These are phyloP conservation scores for Rhynchosporium secalis DNA, from an alignment of 2,329 filamentous ascomycete species.

Conservation along the genomic window DNA sequence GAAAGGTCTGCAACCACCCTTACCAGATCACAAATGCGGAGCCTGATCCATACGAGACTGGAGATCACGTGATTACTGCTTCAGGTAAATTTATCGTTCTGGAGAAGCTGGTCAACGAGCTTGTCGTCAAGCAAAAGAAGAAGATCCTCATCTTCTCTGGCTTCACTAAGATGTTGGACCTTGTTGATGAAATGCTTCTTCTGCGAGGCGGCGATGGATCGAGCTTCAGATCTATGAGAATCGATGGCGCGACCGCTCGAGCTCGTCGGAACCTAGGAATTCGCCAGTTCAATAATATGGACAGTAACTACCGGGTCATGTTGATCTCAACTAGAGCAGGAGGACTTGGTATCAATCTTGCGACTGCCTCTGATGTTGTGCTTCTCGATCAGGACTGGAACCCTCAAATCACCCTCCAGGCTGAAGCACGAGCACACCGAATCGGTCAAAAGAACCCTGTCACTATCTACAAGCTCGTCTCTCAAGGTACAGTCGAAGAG, in stretches of 20 bases:
- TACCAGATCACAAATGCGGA: slow-evolving; percentile 46
- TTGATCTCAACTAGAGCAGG: slow-evolving; percentile 90
- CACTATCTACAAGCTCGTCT: slow-evolving; percentile 91
- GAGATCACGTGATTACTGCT: slow-evolving; percentile 83
- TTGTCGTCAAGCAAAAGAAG: slow-evolving; percentile 64
- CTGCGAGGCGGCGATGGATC: slow-evolving; percentile 55
- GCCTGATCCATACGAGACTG: slow-evolving; percentile 61
- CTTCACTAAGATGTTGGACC: slow-evolving; percentile 83
- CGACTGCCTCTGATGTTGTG: slow-evolving; percentile 94
- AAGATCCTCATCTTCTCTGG: slow-evolving; percentile 96
- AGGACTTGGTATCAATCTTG: slow-evolving; percentile 94
- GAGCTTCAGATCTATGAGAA: slow-evolving; percentile 69
- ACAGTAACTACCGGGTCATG: slow-evolving; percentile 83
- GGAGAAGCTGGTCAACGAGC: slow-evolving; percentile 79
- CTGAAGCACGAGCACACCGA: slow-evolving; percentile 86
- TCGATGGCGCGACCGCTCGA: slow-evolving; percentile 78
- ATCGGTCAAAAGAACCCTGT: slow-evolving; percentile 97
- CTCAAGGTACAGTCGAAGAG: slow-evolving; percentile 84
- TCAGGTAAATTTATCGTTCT: slow-evolving; percentile 85
- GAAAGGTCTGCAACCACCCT: slow-evolving; percentile 92
- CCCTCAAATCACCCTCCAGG: slow-evolving; percentile 94
- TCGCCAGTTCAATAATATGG: slow-evolving; percentile 85
- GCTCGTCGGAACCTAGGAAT: slow-evolving; percentile 91
- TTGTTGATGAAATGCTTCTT: slow-evolving; percentile 83
- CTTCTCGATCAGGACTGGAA: slow-evolving; percentile 98